Evolutionary conservation across 2,329 filamentous ascomycete species (phyloP).

Genomic region (Lachnellula subtilissima): DNA sequence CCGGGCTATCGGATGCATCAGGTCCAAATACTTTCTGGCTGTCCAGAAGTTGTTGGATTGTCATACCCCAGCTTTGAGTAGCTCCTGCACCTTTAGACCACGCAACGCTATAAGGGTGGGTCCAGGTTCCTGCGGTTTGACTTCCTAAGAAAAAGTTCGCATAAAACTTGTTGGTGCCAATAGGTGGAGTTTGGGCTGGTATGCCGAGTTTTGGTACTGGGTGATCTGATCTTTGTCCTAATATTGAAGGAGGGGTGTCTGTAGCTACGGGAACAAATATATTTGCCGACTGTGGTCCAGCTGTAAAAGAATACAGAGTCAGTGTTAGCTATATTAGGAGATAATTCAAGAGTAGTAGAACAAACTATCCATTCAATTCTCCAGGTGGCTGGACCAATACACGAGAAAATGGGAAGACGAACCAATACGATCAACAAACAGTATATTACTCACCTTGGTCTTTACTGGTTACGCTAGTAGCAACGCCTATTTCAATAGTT

Average conservation of each 20-base stretch:
- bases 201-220: slow-evolving; percentile 53
- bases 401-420: no score
- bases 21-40: slow-evolving; percentile 64
- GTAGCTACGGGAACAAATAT: slow-evolving; percentile 57
- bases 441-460: neutral
- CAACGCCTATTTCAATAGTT: slow-evolving; percentile 3
- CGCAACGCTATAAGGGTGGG: slow-evolving; percentile 67
- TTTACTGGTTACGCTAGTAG: neutral
- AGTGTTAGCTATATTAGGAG: neutral
- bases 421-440: neutral
- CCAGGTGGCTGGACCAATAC: no score
- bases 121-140: slow-evolving; percentile 66
- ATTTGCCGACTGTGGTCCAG: slow-evolving; percentile 29
- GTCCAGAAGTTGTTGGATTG: slow-evolving; percentile 68
- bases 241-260: slow-evolving; percentile 44
- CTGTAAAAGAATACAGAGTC: neutral
- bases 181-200: slow-evolving; percentile 36
- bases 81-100: slow-evolving; percentile 62
- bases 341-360: no score
- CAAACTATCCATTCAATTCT: no score
- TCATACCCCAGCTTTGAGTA: slow-evolving; percentile 69
- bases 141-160: slow-evolving; percentile 73
- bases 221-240: slow-evolving; percentile 49
- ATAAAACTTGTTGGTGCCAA: slow-evolving; percentile 78
- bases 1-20: slow-evolving; percentile 50